A percentile compares a stretch with the other conserved stretches of the same genome.
Conservation (phyloP, 352 stramenopile species). For the Thalassiosira oceanica region DNA sequence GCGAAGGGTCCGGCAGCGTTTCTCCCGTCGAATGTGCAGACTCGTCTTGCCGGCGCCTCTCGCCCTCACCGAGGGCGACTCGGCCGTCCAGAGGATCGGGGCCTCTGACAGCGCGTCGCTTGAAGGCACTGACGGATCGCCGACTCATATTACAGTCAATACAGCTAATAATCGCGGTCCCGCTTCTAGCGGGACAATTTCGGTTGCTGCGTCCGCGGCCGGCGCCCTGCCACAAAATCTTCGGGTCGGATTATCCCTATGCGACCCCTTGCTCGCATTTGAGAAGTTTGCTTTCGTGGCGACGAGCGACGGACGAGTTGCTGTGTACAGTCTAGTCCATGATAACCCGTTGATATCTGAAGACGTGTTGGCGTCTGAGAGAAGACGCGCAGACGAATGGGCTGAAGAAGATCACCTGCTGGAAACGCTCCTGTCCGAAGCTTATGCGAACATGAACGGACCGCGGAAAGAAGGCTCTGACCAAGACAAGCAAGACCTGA, state of each 20-base stretch:
- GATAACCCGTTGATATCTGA: conserved; percentile 14
- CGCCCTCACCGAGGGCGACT: not conserved
- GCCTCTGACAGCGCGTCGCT: conserved; percentile 9
- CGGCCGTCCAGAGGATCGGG: not conserved
- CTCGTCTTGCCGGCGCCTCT: conserved; percentile 34
- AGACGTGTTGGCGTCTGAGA: conserved; percentile 37
- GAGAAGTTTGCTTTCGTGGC: conserved; percentile 26
- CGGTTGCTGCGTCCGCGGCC: conserved; percentile 18
- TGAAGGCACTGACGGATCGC: conserved; percentile 13
- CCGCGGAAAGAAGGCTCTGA: too few species aligned
- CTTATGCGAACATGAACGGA: too few species aligned
- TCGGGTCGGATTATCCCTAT: conserved; percentile 28
- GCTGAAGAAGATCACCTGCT: conserved; percentile 1
- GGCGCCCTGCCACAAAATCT: conserved; percentile 24
- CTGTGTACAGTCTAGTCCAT: conserved; percentile 35
- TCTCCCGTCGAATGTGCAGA: conserved; percentile 31
- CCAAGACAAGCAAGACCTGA: too few species aligned
- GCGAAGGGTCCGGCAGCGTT: conserved; percentile 19
- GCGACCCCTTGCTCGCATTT: conserved; percentile 38
- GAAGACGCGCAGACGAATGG: conserved; percentile 31
- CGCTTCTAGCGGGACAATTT: too few species aligned
- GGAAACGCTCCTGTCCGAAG: too few species aligned
- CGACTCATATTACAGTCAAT: too few species aligned
- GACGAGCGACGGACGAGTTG: conserved; percentile 38
- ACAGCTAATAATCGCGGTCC: too few species aligned